Evolutionary conservation across 495 filamentous ascomycete species (phyloP).

Genomic region (Hypoxylon lienhwacheense): DNA sequence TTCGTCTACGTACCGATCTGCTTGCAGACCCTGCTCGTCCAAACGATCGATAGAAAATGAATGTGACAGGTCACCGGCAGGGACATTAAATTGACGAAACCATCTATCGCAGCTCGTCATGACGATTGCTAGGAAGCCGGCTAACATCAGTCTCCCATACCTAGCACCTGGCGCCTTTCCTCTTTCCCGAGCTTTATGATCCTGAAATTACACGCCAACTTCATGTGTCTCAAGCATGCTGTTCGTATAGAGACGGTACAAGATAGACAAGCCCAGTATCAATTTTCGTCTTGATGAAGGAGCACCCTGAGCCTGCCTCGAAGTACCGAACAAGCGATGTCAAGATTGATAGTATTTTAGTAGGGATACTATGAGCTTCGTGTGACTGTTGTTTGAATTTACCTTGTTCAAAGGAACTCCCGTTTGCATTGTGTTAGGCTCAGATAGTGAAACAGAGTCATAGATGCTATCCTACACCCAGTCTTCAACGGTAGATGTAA

Average conservation of each 20-base stretch:
- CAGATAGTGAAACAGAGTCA: background rate
- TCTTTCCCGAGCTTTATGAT: slow-evolving; percentile 9
- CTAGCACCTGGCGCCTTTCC: background rate
- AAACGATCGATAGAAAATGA: slow-evolving; percentile 12
- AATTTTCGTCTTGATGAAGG: slow-evolving; percentile 1
- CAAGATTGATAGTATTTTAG: slow-evolving; percentile 11
- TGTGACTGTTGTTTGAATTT: slow-evolving; percentile 7
- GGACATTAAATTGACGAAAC: slow-evolving; percentile 13
- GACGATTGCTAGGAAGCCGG: background rate
- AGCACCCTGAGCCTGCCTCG: background rate
- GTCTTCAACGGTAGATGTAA: slow-evolving; percentile 1
- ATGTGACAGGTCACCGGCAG: slow-evolving; percentile 26
- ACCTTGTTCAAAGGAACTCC: background rate
- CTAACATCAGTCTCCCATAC: too few species aligned
- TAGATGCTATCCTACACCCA: background rate
- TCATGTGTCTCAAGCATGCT: slow-evolving; percentile 7
- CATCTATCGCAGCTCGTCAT: slow-evolving; percentile 1
- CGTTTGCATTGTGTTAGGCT: slow-evolving; percentile 21
- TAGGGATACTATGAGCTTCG: slow-evolving; percentile 8
- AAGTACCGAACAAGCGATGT: slow-evolving; percentile 5
- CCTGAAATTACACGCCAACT: background rate
- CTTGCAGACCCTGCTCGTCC: slow-evolving; percentile 6
- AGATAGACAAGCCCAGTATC: background rate
- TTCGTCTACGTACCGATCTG: slow-evolving; percentile 19
- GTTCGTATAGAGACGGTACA: slow-evolving; percentile 18